Conservation (phyloP, 78 protist genomes). For the Dictyostelium purpureum region DNA sequence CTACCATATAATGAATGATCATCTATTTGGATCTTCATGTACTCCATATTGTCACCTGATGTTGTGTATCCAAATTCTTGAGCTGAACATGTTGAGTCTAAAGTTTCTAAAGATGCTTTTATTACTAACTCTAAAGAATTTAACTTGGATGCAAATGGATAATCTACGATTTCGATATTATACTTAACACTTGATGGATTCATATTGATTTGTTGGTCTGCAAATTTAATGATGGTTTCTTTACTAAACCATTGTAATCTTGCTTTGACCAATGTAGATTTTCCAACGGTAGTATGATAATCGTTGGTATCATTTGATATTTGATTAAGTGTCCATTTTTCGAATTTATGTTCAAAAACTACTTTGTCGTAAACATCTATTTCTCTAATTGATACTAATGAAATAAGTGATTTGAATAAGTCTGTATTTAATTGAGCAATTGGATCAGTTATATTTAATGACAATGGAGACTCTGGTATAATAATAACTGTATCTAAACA, state of each 20-base stretch:
- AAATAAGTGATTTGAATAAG: neutral
- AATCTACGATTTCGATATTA: neutral
- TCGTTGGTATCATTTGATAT: neutral
- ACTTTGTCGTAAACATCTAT: neutral
- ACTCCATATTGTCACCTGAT: neutral
- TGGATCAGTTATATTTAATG: neutral
- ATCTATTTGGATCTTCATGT: neutral
- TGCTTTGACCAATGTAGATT: neutral
- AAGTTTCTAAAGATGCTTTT: neutral
- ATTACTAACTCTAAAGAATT: neutral
- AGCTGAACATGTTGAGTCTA: neutral
- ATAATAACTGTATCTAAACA: neutral
- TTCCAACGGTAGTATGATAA: neutral
- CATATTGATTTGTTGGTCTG: neutral
- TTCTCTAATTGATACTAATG: neutral
- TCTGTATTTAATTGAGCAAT: neutral
- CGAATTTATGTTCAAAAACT: neutral
- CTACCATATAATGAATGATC: neutral
- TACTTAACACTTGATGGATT: neutral
- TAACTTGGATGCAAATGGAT: neutral
- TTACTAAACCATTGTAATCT: neutral
- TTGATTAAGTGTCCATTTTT: neutral
- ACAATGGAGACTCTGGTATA: neutral
- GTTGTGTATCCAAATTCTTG: neutral
- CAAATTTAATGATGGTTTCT: neutral